phyloP scores from a whole-genome alignment of 805 yeast species.

The Blastobotrys americana region DNA sequence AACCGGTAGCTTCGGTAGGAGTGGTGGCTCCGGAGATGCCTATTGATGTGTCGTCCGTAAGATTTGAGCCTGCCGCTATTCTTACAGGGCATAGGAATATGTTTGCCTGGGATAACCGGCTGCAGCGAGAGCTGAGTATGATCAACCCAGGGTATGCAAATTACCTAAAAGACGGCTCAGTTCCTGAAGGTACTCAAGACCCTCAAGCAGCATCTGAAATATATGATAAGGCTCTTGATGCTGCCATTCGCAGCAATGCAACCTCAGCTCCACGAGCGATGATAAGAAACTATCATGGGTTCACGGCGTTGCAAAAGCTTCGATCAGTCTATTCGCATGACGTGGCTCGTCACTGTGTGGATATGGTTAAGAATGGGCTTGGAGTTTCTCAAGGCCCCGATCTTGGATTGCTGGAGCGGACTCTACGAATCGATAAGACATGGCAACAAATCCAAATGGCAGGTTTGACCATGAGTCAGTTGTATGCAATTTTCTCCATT shows the following conservation, averaged over 20 bases:
- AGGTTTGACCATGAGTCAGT: slow-evolving; percentile 3
- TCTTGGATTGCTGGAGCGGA: slow-evolving; percentile 1
- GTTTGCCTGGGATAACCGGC: slow-evolving; percentile 4
- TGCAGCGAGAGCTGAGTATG: slow-evolving; percentile 1
- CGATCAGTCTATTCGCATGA: neutral
- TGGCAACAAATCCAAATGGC: neutral
- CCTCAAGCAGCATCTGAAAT: neutral
- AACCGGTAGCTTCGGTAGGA: too few relatives aligned
- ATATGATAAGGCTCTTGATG: slow-evolving; percentile 1
- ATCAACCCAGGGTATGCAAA: slow-evolving; percentile 1
- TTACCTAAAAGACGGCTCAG: slow-evolving; percentile 2
- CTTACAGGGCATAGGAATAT: slow-evolving; percentile 3
- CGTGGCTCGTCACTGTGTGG: slow-evolving; percentile 1
- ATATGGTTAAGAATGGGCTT: slow-evolving; percentile 3
- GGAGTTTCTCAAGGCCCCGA: neutral
- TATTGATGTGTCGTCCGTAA: neutral
- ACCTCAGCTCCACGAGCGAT: slow-evolving; percentile 2
- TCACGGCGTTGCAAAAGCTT: neutral
- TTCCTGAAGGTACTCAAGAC: neutral
- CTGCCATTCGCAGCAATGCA: slow-evolving; percentile 1
- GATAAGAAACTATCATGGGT: slow-evolving; percentile 5
- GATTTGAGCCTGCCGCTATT: slow-evolving; percentile 2
- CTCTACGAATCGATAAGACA: slow-evolving; percentile 2
- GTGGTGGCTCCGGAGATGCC: too few relatives aligned
- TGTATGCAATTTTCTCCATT: slow-evolving; percentile 1